Percentiles rank a stretch among this genome's conserved stretches.
phyloP scores from a whole-genome alignment of 441 rosid genomes.

The Rhodomyrtus psidioides region DNA sequence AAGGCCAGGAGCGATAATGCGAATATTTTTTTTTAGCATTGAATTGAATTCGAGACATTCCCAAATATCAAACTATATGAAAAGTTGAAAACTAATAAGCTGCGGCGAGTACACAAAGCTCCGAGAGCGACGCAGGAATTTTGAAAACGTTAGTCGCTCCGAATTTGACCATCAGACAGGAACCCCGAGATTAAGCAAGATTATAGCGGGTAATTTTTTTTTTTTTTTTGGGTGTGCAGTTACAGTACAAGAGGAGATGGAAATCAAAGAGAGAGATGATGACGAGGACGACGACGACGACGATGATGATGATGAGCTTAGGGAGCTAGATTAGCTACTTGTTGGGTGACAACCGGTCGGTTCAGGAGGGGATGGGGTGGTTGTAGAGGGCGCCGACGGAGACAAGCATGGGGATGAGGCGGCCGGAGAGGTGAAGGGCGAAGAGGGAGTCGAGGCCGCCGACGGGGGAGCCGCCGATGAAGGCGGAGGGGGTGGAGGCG shows the following conservation, averaged over 20 bases:
- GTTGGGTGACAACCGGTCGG: background rate
- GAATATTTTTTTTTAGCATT: no score
- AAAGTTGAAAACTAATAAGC: background rate
- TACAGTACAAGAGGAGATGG: background rate
- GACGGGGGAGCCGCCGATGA: conserved; percentile 68
- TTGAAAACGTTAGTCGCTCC: background rate
- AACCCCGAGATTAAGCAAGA: background rate
- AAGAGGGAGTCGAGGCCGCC: conserved; percentile 92
- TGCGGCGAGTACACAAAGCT: background rate
- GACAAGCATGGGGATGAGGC: conserved; percentile 82
- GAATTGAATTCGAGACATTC: no score
- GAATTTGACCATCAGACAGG: no score
- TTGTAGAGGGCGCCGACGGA: conserved; percentile 68
- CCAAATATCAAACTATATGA: no score
- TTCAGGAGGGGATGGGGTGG: background rate
- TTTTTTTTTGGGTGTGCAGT: background rate
- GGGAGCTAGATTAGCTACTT: background rate
- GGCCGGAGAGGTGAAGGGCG: conserved; percentile 76
- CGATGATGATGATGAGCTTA: background rate
- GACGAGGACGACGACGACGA: background rate
- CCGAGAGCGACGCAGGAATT: background rate
- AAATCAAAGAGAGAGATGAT: background rate
- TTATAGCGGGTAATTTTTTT: background rate
- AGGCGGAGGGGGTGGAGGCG: conserved; percentile 10
- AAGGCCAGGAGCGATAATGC: no score